A percentile compares a stretch with the other conserved stretches of the same genome.
phyloP scores from a whole-genome alignment of 139 green algal species.

The Chlamydomonas sp. region DNA sequence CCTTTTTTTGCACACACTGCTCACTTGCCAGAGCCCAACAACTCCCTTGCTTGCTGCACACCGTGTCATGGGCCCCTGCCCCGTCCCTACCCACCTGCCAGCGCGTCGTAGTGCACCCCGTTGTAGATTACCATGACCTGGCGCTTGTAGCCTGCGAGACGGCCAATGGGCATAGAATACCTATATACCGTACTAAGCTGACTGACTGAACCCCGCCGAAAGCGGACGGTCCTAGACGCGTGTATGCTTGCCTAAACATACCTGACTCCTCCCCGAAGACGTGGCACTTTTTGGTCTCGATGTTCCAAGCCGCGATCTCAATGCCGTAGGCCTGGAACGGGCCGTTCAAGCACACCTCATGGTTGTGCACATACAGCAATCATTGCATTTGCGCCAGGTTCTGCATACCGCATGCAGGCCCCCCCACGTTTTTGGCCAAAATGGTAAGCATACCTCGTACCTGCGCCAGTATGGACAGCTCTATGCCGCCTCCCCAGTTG shows the following conservation, averaged over 20 bases:
- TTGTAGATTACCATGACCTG: conserved; percentile 80
- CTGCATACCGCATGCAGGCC: not conserved
- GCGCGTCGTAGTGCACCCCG: conserved; percentile 88
- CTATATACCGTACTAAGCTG: too few species aligned
- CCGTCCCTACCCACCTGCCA: conserved; percentile 53
- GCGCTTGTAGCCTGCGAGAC: conserved; percentile 50
- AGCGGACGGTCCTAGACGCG: too few species aligned
- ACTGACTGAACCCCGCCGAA: too few species aligned
- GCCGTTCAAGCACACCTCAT: too few species aligned
- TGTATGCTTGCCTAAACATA: not conserved
- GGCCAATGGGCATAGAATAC: too few species aligned
- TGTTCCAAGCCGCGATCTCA: conserved; percentile 95
- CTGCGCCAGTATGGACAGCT: conserved; percentile 90
- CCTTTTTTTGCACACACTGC: too few species aligned
- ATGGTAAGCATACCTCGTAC: not conserved
- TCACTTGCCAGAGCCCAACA: not conserved
- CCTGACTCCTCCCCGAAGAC: conserved; percentile 84
- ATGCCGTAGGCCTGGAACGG: conserved; percentile 52
- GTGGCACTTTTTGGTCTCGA: conserved; percentile 78
- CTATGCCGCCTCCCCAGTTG: conserved; percentile 94
- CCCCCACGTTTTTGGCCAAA: too few species aligned
- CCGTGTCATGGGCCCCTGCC: not conserved
- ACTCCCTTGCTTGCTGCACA: not conserved
- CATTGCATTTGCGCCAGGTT: not conserved
- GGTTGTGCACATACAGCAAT: too few species aligned